phyloP scores from a whole-genome alignment of 352 stramenopile genomes.

The Globisporangium nagaii region DNA sequence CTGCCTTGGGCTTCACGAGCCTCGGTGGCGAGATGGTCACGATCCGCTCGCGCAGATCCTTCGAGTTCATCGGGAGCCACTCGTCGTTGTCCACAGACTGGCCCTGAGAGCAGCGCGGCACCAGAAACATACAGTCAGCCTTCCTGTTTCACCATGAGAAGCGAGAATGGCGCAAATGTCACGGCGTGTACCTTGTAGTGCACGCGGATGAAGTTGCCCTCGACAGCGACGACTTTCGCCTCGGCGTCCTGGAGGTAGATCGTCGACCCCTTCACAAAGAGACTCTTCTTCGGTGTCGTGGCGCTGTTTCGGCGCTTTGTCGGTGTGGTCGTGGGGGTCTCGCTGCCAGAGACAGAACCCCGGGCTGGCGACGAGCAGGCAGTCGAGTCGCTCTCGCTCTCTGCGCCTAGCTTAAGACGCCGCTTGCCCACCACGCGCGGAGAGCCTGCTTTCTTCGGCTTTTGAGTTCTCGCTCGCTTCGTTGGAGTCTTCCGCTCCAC shows the following conservation, averaged over 20 bases:
- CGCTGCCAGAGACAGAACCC: not conserved
- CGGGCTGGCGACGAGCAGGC: slow-evolving; percentile 7
- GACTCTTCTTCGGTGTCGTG: slow-evolving; percentile 25
- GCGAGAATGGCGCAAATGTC: too few relatives aligned
- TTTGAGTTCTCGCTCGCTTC: not conserved
- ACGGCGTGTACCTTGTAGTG: slow-evolving; percentile 62
- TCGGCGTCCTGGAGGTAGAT: slow-evolving; percentile 63
- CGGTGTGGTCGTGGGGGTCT: slow-evolving; percentile 13
- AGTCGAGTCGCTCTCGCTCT: slow-evolving; percentile 13
- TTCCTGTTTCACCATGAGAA: not conserved
- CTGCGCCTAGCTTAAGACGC: not conserved
- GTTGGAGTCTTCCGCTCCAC: not conserved
- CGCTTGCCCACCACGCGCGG: slow-evolving; percentile 8
- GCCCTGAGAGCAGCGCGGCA: slow-evolving; percentile 20
- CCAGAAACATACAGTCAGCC: not conserved
- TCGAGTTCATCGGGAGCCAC: slow-evolving; percentile 52
- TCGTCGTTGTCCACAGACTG: slow-evolving; percentile 64
- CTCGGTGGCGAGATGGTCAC: slow-evolving; percentile 26
- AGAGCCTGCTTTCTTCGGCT: not conserved
- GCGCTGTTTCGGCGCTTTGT: slow-evolving; percentile 21
- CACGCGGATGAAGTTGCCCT: slow-evolving; percentile 70
- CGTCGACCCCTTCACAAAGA: slow-evolving; percentile 56
- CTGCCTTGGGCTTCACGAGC: slow-evolving; percentile 14
- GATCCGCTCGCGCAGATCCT: slow-evolving; percentile 38
- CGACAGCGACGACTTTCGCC: slow-evolving; percentile 59